Base-by-base conservation (phyloP, 805 yeast genomes). In the Metschnikowia picachoensis region DNA sequence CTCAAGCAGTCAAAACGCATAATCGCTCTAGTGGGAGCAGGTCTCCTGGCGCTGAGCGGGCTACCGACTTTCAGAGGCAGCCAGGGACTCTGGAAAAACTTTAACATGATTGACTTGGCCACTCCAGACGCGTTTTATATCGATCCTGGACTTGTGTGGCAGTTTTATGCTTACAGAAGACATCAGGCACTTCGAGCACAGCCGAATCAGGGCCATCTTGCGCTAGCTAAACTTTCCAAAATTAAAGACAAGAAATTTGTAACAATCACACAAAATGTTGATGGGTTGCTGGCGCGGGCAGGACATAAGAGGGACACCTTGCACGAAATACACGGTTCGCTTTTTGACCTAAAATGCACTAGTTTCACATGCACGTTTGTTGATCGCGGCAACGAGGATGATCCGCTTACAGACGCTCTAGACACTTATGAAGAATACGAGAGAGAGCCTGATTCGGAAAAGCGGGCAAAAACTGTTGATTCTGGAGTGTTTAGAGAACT, bases 111-210 rank as follows among this genome's bases (percentile, higher is more conserved):
- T 37, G 96, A 89, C 58, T 70, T 90, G 37, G 96, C 96, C 8
- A 89, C 96, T 0, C 96, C 95, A 0, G 96, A 89, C 59, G 96
- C 96, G 5, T 89, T 90, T 61, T 78, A 82, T 48, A 70, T 72
- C 15, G 91, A 89, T 60, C 96, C 97, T 0, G 87, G 87, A 0
- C 70, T 88, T 9, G 96, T 90, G 8, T 89, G 97, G 97, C 92
- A 87, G 60, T 89, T 86, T 57, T 89, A 90, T 63, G 73, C 88
- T 4, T 79, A 80, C 62, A 67, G 95, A 50, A 61, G 97, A 37
- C 73, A 67, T 39, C 70, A 70, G 40, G 91, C 96, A 0, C 66
- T 87, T 42, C 65, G 64, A 37, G 88, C 92, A 0, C 63, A 58
- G 40, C 96, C 96, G 0, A 89, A 89, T 58, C 62, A 58, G 9